Base-by-base conservation (phyloP, 2,329 filamentous ascomycete genomes). In the Xylariaceae sp. region DNA sequence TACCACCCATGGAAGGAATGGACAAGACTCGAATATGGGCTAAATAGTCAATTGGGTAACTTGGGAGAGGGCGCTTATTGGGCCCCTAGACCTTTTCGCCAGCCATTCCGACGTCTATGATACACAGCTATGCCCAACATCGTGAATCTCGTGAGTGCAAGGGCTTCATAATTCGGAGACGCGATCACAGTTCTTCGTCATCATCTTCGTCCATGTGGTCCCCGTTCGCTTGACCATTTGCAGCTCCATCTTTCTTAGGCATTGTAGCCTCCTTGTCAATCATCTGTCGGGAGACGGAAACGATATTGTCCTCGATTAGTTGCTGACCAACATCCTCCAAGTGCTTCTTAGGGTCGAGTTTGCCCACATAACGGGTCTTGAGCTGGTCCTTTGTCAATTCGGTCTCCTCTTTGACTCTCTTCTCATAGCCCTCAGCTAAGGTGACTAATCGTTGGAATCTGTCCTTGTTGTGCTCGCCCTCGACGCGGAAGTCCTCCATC, bases 271-370 rank as follows among this genome's bases (percentile, higher is more conserved):
- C 93, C 74, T 97, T 97, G 74, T 97, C 93, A 62, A 98, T 97
- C 92, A 98, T 96, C 69, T 97, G 93, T 66, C 92, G 80, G 55
- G 90, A 94, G n/a, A 98, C 91, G 3, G 90, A 88, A 11, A 98
- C 93, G 55, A 98, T 98, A 71, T 98, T 98, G 79, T 98, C 93
- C 72, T 98, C 94, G 61, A 98, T 97, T 55, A 97, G 79, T 66
- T 94, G 85, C 70, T 96, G 91, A 44, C 93, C 93, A 37, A 98
- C 88, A 59, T 95, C 90, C 69, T 96, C 91, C 64, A 98, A 79
- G 67, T 98, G 94, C 77, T 98, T 98, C 85, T 98, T 98, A 46
- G 93, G 93, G 63, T 98, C 93, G 47, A 97, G 83, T 75, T 98
- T 98, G 69, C 93, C 93, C 27, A 98, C 93, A 67, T 98, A 98